Base-by-base conservation (phyloP, 2,329 filamentous ascomycete species). In the Colletotrichum tropicale region DNA sequence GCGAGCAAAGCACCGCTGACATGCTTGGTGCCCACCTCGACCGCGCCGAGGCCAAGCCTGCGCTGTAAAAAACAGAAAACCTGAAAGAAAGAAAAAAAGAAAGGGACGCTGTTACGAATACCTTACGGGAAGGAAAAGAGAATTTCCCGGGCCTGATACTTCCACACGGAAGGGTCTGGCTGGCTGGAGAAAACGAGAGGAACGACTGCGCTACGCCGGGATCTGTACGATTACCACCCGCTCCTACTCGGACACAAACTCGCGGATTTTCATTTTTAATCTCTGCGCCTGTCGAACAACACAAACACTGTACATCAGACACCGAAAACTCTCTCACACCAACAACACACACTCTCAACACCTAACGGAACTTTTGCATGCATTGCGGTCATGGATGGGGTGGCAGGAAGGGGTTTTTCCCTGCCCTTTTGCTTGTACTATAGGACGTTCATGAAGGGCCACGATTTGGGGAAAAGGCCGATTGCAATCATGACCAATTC, bases 21-120 rank as follows among this genome's bases (percentile, higher is more conserved):
- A 86, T 87, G 80, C 83, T 91, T 55, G 86, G 86, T 60, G 87
- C 87, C 7, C 89, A 87, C 16, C 83, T 91, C n/a, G 88, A 87
- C 48, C 83, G 84, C 66, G 80, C 80, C 74, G 85, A 87, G 77
- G 85, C 85, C 55, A 88, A 89, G 84, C 86, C 89, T 60, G 85
- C 89, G 38, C 84, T 92, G 79, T 92, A 86, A 87, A 76, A 52
- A 7, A 38, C 15, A 18, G 12, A 43, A 38, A 26, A 65, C 32
- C 43, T n/a, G n/a, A 56, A 34, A 82, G 82, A 77, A 13, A 65
- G 26, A 69, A 68, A 68, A 18, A 36, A 62, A 30, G 30, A 12
- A 61, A 61, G 32, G 58, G 28, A 62, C 58, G 55, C 30, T 34
- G n/a, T 62, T 21, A n/a, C 58, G 18, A 34, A 62, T 10, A 21